Conservation (phyloP, 805 yeast species). For the Kodamaea nitidulidarum region DNA sequence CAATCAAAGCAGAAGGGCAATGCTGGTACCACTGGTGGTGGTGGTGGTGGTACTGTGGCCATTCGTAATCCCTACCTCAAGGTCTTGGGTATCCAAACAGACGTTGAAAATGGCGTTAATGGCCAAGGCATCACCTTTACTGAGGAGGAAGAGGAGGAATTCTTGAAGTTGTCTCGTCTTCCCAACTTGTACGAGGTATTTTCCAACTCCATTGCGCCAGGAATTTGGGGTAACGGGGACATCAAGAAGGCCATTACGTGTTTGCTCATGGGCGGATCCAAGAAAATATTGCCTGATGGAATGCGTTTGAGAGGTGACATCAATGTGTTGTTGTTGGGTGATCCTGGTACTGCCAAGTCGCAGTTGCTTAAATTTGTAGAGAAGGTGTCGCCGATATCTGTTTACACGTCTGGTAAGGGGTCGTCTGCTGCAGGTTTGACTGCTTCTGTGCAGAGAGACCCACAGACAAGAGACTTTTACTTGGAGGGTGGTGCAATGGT, state of each 20-base stretch:
- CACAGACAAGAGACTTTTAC: conserved; percentile 83
- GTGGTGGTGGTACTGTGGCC: conserved; percentile 61
- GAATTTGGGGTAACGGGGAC: conserved; percentile 90
- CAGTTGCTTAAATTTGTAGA: conserved; percentile 94
- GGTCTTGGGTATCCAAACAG: conserved; percentile 82
- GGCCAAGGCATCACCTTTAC: conserved; percentile 61
- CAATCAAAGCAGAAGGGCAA: conserved; percentile 59
- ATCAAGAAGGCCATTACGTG: conserved; percentile 93
- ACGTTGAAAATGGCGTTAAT: conserved; percentile 64
- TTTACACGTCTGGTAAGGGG: conserved; percentile 98
- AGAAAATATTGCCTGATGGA: conserved; percentile 89
- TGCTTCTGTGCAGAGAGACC: conserved; percentile 93
- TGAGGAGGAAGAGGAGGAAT: conserved; percentile 93
- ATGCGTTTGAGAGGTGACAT: conserved; percentile 97
- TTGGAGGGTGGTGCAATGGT: conserved; percentile 99
- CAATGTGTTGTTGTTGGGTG: conserved; percentile 89
- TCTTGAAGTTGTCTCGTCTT: conserved; percentile 70
- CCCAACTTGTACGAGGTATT: conserved; percentile 86
- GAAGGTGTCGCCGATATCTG: conserved; percentile 89
- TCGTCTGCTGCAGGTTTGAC: conserved; percentile 99
- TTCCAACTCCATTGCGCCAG: conserved; percentile 88
- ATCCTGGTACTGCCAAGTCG: conserved; percentile 98
- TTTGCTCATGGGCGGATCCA: conserved; percentile 89
- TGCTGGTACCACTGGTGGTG: conserved; percentile 10
- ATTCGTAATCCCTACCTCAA: conserved; percentile 88